Percentiles rank a stretch among this genome's conserved stretches.
phyloP scores from a whole-genome alignment of 2,329 filamentous ascomycete species.

The Ustulina deusta region DNA sequence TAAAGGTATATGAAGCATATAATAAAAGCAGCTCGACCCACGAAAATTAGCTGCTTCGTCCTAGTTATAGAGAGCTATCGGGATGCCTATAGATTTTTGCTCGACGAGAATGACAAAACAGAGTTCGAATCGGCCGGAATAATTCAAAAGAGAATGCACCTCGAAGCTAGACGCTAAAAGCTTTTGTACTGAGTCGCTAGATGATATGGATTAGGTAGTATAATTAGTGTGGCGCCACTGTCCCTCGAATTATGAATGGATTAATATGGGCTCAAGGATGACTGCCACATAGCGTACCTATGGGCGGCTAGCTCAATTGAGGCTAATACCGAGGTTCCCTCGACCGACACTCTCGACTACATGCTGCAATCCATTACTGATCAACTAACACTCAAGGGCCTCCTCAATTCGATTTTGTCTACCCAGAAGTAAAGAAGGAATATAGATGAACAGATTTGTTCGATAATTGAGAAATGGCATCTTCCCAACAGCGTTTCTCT shows the following conservation, averaged over 20 bases:
- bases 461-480: slow-evolving; percentile 23
- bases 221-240: not conserved
- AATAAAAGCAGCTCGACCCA: not conserved
- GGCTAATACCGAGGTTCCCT: too few species aligned
- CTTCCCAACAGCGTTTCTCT: slow-evolving; percentile 45
- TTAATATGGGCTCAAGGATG: too few species aligned
- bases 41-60: not conserved
- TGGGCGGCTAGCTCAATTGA: too few species aligned
- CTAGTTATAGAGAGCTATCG: not conserved
- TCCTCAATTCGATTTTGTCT: not conserved
- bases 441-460: not conserved
- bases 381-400: not conserved
- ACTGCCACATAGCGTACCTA: too few species aligned
- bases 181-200: too few species aligned
- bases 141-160: not conserved
- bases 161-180: too few species aligned
- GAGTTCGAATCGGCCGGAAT: not conserved
- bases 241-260: too few species aligned
- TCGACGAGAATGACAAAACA: not conserved
- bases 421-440: not conserved
- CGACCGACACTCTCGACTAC: too few species aligned
- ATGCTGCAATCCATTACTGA: not conserved
- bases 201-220: too few species aligned
- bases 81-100: not conserved
- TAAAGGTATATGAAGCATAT: not conserved